Base-by-base conservation (phyloP, 2,329 filamentous ascomycete genomes). In the Monilinia polystroma region DNA sequence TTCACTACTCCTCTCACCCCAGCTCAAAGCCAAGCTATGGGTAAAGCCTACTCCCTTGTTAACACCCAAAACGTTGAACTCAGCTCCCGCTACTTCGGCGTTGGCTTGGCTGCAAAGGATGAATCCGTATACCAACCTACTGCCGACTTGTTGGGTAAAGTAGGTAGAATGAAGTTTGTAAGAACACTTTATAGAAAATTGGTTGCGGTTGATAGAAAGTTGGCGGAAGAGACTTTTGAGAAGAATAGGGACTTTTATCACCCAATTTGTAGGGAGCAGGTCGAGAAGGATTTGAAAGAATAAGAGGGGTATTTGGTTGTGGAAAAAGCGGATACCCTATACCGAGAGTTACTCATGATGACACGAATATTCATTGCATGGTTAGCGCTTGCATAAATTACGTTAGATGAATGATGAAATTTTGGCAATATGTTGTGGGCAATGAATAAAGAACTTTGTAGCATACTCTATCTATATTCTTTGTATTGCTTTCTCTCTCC, bases 101-200 rank as follows among this genome's bases (percentile, higher is more conserved):
- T 97, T 45, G 91, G 91, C 1, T 84, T 99, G 75, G 86, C 86
- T 73, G 90, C 91, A 16, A 85, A 87, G 67, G 91, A 93, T 73
- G 78, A 83, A 63, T 85, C 82, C 67, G 85, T 90, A 49, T 92
- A 94, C 74, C 76, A 86, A 68, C 88, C 89, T 1, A 87, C 92
- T 0, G 87, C 90, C 1, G 86, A 91, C 67, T 81, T 97, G 66
- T 81, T 98, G 51, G 91, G 91, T 43, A 83, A 84, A 63, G 93
- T 97, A 32, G 95, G 95, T 16, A 83, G 95, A 67, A 98, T 99
- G 95, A 98, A 98, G 84, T 98, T 94, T 78, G 94, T 98, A 68
- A 84, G 94, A 58, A 92, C 94, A 29, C 79, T 98, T 75, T 97
- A 90, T 80, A 85, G 90, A 69, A 84, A 86, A 60, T 80, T 99